Base-by-base conservation (phyloP, 345 rosid species). In the Nasturtium officinale region DNA sequence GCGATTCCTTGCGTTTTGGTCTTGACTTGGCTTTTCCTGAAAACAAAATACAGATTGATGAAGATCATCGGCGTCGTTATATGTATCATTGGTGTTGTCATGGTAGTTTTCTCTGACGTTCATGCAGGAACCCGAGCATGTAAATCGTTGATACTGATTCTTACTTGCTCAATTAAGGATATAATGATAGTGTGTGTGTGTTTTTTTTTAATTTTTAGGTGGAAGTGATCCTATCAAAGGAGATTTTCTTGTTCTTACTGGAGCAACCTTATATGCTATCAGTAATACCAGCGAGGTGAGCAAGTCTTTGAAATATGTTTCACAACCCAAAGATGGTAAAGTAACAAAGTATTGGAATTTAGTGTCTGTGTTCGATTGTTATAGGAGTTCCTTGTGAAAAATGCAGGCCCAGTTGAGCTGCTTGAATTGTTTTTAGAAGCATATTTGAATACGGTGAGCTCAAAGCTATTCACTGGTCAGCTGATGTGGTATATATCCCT, bases 41-140 rank as follows among this genome's bases (percentile, higher is more conserved):
- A 83, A 63, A 88, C 99, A 40, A 91, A 87, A 80, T 91, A 95
- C 75, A 82, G 94, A 82, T 77, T 72, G 77, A 87, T 82, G 83
- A 95, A 86, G 85, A 86, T 87, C 35, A 62, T 84, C 48, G 96
- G 99, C 61, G 98, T 91, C 29, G 6, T 79, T 62, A 84, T 86
- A 65, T 95, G 96, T 83, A 82, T 91, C 53, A 79, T 81, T 61
- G 98, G 99, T 69, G 91, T 89, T 52, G 87, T 91, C 37, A 60
- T 87, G 82, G 89, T 91, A 78, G 85, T 95, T 28, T 95, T 91
- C 79, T 95, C 99, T 26, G 99, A 95, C 78, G 99, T 95, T 54
- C 96, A 95, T 76, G 57, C 92, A 23, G 80, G 82, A 9, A 89
- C 80, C 64, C 80, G 90, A 82, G 82, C 89, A 71, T 90, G 97